phyloP scores from a whole-genome alignment of 257 asterid species.

The Rhazya stricta region DNA sequence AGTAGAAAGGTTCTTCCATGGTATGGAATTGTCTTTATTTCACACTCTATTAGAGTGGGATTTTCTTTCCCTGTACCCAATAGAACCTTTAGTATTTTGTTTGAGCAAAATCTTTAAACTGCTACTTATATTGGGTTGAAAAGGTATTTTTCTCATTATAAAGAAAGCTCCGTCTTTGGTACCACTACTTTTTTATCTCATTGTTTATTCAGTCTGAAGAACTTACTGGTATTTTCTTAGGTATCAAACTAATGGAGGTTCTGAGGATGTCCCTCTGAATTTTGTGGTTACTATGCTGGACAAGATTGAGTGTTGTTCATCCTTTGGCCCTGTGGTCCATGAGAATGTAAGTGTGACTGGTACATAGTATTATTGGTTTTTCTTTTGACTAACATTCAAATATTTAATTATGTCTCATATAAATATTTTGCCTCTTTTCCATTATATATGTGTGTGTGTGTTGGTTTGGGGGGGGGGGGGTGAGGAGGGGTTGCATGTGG shows the following conservation, averaged over 20 bases:
- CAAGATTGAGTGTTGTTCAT: slow-evolving; percentile 41
- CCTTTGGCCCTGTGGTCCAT: slow-evolving; percentile 29
- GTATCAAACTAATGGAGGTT: slow-evolving; percentile 54
- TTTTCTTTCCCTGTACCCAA: not conserved
- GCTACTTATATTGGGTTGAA: not conserved
- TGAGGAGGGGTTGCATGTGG: too few species aligned
- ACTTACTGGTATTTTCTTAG: slow-evolving; percentile 37
- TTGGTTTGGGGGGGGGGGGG: too few species aligned
- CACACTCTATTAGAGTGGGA: not conserved
- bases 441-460: not conserved
- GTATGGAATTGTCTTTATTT: slow-evolving; percentile 32
- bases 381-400: not conserved
- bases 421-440: not conserved
- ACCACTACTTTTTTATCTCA: slow-evolving; percentile 16
- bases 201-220: slow-evolving; percentile 15
- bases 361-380: slow-evolving; percentile 3
- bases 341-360: slow-evolving; percentile 39
- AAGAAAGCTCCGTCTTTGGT: not conserved
- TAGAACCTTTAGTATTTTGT: not conserved
- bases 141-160: not conserved
- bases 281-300: slow-evolving; percentile 60
- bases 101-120: not conserved
- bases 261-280: slow-evolving; percentile 59
- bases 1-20: slow-evolving; percentile 71
- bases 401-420: not conserved